Evolutionary conservation across 78 protist genomes (phyloP), one percentile per base, ranked within the genome.

Genomic region (Dictyostelium firmibasis): DNA sequence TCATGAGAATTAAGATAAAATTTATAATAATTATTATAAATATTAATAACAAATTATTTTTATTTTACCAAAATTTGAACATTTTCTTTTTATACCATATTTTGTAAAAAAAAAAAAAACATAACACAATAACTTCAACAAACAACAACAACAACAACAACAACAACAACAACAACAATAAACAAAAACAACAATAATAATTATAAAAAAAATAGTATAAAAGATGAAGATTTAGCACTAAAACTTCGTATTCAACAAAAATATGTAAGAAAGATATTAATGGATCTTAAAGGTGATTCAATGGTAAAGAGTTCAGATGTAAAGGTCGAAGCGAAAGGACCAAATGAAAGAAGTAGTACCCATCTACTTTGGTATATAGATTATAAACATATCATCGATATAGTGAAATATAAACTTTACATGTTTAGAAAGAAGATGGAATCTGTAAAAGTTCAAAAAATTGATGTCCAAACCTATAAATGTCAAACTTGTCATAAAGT

Each of bases 311-410:
- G 81, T 29, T 47, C 75, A 43, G 94, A 88, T 5, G 38, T 67
- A 6, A 88, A 81, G 20, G 72, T 81, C 14, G 94, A 88, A 69
- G 74, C 83, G 11, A 87, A 50, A 25, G 67, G 77, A 88, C 94
- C 94, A 47, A 79, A 85, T 43, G 94, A 88, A 43, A 43, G 86
- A 31, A 25, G 67, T 18, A 78, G 47, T 27, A 88, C 75, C 0
- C 69, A 29, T 20, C 8, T 69, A 43, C 86, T 88, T n/a, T 88
- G 94, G 94, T 88, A 79, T 43, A n/a, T 88, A 5, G 94, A 88
- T 44, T 88, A 88, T 44, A 88, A 62, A 44, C 67, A 47, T 20
- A 57, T 88, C 23, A 88, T 88, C 8, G 86, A 88, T 81, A 64
- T 88, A 6, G 79, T 88, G 4, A 88, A 88, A 64, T 79, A 33